phyloP scores from a whole-genome alignment of 805 yeast genomes.

The Kodamaea fukazawae region DNA sequence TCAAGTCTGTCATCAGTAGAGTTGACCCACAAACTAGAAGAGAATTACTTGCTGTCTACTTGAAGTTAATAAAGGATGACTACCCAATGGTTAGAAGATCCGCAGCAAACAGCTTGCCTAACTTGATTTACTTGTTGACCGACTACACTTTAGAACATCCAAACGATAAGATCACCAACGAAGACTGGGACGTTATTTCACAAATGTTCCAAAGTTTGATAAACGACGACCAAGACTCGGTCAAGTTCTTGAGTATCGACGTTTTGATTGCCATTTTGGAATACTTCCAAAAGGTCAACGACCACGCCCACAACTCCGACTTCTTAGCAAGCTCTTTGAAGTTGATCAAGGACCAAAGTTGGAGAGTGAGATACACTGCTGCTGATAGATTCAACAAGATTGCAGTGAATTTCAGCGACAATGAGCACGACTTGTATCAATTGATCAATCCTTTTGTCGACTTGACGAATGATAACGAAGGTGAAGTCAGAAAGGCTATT shows the following conservation, averaged over 20 bases:
- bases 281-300: slow-evolving; percentile 59
- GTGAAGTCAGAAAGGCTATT: slow-evolving; percentile 93
- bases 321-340: slow-evolving; percentile 63
- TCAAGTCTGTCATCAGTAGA: slow-evolving; percentile 61
- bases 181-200: slow-evolving; percentile 75
- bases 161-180: slow-evolving; percentile 45
- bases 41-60: slow-evolving; percentile 63
- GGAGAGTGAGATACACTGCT: slow-evolving; percentile 98
- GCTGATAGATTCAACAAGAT: slow-evolving; percentile 87
- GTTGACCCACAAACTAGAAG: slow-evolving; percentile 55
- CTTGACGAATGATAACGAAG: slow-evolving; percentile 88
- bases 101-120: slow-evolving; percentile 83
- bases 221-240: slow-evolving; percentile 91
- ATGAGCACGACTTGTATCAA: slow-evolving; percentile 53
- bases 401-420: slow-evolving; percentile 59
- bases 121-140: slow-evolving; percentile 55
- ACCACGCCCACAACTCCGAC: slow-evolving; percentile 58
- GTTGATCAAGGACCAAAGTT: slow-evolving; percentile 82
- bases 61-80: slow-evolving; percentile 78
- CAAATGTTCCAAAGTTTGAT: slow-evolving; percentile 77
- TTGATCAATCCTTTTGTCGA: slow-evolving; percentile 69
- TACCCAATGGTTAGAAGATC: slow-evolving; percentile 98
- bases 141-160: slow-evolving; percentile 31
- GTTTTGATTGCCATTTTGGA: slow-evolving; percentile 78
- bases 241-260: slow-evolving; percentile 85